Evolutionary conservation across 345 rosid species (phyloP).

Genomic region (Pelargonium nanum): DNA sequence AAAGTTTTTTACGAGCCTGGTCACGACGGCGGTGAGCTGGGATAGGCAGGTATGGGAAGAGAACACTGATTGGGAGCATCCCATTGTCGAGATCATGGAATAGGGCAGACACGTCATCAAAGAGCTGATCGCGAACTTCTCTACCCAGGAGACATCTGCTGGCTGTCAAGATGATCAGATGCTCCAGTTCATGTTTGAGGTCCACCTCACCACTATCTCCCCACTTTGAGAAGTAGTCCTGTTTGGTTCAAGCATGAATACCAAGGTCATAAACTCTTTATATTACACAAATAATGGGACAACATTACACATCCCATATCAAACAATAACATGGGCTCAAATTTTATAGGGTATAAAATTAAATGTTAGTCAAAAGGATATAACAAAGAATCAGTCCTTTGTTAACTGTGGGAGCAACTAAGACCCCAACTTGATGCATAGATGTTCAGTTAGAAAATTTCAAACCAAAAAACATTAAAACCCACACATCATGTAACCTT

Average conservation of each 20-base stretch:
- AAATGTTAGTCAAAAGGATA: neutral
- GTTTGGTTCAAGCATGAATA: conserved; percentile 16
- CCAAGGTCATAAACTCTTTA: neutral
- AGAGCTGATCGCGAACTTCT: conserved; percentile 93
- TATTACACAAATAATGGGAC: neutral
- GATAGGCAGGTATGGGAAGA: conserved; percentile 84
- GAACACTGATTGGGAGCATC: conserved; percentile 91
- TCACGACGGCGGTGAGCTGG: conserved; percentile 96
- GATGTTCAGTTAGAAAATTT: neutral
- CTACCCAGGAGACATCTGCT: conserved; percentile 89
- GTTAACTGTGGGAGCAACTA: neutral
- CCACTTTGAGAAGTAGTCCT: conserved; percentile 94
- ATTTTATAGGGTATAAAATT: too few species aligned
- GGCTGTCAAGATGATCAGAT: conserved; percentile 93
- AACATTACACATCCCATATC: neutral
- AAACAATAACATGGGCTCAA: neutral
- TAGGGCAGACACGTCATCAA: conserved; percentile 81
- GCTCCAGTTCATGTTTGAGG: conserved; percentile 79
- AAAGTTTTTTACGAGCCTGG: conserved; percentile 68
- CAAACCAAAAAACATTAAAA: neutral
- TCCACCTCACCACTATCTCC: conserved; percentile 94
- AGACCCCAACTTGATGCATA: neutral
- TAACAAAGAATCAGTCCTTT: too few species aligned
- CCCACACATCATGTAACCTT: neutral
- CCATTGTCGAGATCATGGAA: conserved; percentile 97